Base-by-base conservation (phyloP, 2,329 filamentous ascomycete species). In the Leptosphaerulina australis region DNA sequence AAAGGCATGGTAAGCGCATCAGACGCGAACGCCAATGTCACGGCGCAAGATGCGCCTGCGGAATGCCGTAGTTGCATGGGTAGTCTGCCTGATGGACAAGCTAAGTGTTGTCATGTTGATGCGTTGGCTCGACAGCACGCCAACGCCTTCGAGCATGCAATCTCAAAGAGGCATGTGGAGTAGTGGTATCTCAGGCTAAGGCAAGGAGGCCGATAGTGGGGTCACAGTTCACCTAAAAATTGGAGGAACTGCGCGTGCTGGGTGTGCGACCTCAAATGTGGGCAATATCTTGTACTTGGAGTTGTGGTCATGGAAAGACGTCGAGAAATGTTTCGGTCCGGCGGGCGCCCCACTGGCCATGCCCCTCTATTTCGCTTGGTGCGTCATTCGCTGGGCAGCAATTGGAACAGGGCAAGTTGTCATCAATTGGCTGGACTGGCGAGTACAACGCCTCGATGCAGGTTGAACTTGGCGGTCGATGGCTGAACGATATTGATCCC, bases 31-130 rank as follows among this genome's bases (percentile, higher is more conserved):
- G 44, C 60, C 55, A 60, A 61, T 45, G 58, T 40, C 43, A 58
- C 29, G 51, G 59, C 58, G 69, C 71, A 71, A 72, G 67, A 66
- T 69, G 65, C 68, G 64, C 53, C 55, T 57, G 62, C 58, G 60
- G 59, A 65, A 55, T 48, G 55, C 58, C 65, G 68, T 70, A 71
- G 55, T 64, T 71, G 65, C 70, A 72, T 69, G 69, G 70, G 62
- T 72, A 64, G 67, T 64, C 64, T 68, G 67, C 62, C 64, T 67
- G 62, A 66, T 60, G 63, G 63, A 59, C 65, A 66, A 68, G 69
- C 68, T 71, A 71, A 67, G 69, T 71, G 70, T 67, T 73, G 70
- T 73, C 70, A 71, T 67, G 57, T 66, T 73, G 69, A 72, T 72
- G 70, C 69, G 70, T 62, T 73, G 70, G 69, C 69, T 72, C 69